Evolutionary conservation across 352 stramenopile species (phyloP).

Genomic region (Chrysophaeum taylorii): DNA sequence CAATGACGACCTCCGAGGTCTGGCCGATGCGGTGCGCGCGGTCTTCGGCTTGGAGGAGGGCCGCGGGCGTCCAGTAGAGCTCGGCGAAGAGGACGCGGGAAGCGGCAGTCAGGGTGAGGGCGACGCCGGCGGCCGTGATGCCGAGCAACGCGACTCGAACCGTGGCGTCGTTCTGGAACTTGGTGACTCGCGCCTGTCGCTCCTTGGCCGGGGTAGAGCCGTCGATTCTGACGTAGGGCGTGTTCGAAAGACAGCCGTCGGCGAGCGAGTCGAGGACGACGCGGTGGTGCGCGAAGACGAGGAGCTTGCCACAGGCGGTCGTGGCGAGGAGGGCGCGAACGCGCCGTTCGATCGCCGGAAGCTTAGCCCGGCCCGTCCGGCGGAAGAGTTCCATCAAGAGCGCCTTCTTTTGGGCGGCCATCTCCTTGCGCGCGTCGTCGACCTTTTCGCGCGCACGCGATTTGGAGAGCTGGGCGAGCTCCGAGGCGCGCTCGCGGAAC

Average conservation of each 20-base stretch:
- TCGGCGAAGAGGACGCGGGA: conserved; percentile 69
- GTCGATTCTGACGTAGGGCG: conserved; percentile 60
- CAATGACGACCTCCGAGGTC: conserved; percentile 31
- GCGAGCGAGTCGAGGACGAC: conserved; percentile 53
- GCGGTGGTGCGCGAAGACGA: conserved; percentile 70
- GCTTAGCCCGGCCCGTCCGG: conserved; percentile 55
- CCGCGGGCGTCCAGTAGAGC: conserved; percentile 68
- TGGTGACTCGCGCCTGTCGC: conserved; percentile 52
- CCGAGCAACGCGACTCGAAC: conserved; percentile 58
- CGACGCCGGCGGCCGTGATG: conserved; percentile 67
- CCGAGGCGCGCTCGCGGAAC: background rate
- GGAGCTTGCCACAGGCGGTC: conserved; percentile 49
- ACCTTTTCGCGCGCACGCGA: background rate
- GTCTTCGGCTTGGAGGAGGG: conserved; percentile 75
- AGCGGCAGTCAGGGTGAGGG: conserved; percentile 69
- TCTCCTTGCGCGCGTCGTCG: conserved; percentile 13
- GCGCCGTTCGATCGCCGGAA: conserved; percentile 44
- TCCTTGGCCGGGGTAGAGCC: conserved; percentile 53
- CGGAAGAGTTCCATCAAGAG: conserved; percentile 60
- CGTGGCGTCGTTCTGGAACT: conserved; percentile 59
- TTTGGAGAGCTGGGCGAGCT: conserved; percentile 9
- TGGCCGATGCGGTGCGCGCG: conserved; percentile 45
- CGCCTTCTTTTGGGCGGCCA: conserved; percentile 31
- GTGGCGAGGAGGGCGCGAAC: conserved; percentile 41
- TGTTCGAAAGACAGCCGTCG: conserved; percentile 14